A percentile compares a stretch with the other conserved stretches of the same genome.
Conservation (phyloP, 176 grass and related monocot species). For the Melocanna baccifera region DNA sequence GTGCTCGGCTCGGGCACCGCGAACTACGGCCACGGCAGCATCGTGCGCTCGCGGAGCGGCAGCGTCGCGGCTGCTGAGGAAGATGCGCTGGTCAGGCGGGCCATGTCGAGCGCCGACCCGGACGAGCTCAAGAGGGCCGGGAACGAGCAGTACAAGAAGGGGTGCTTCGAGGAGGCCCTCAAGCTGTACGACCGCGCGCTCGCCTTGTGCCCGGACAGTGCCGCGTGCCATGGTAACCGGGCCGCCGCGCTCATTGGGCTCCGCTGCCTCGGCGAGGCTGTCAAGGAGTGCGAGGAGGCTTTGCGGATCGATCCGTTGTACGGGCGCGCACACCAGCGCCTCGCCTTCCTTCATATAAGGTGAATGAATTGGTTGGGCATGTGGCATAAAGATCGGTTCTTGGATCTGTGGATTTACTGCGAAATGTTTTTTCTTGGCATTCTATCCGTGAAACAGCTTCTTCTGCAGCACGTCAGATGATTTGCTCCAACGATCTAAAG, state of each 20-base stretch:
- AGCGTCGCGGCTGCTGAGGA: constrained; percentile 23
- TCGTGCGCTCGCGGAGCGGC: constrained; percentile 58
- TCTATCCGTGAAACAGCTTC: neutral
- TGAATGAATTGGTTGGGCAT: constrained; percentile 9
- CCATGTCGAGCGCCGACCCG: constrained; percentile 60
- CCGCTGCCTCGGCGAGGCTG: constrained; percentile 63
- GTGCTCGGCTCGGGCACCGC: constrained; percentile 81
- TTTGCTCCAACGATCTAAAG: constrained; percentile 12
- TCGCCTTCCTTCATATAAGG: constrained; percentile 78
- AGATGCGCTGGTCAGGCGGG: constrained; percentile 52
- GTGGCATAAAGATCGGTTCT: neutral
- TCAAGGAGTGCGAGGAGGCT: constrained; percentile 88
- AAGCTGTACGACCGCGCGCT: constrained; percentile 82
- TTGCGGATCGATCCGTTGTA: constrained; percentile 77
- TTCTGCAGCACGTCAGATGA: neutral
- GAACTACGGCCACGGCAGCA: constrained; percentile 93
- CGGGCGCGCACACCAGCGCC: constrained; percentile 73
- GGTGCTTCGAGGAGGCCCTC: constrained; percentile 70
- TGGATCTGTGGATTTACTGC: constrained; percentile 25
- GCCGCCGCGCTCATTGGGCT: constrained; percentile 86
- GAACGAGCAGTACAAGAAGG: constrained; percentile 86
- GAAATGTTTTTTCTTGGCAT: neutral
- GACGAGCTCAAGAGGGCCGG: constrained; percentile 87
- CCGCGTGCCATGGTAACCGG: constrained; percentile 74
- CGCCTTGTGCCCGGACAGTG: constrained; percentile 75